Evolutionary conservation across 1,284 basidiomycete species (phyloP).

Genomic region (Papiliotrema fonsecae): DNA sequence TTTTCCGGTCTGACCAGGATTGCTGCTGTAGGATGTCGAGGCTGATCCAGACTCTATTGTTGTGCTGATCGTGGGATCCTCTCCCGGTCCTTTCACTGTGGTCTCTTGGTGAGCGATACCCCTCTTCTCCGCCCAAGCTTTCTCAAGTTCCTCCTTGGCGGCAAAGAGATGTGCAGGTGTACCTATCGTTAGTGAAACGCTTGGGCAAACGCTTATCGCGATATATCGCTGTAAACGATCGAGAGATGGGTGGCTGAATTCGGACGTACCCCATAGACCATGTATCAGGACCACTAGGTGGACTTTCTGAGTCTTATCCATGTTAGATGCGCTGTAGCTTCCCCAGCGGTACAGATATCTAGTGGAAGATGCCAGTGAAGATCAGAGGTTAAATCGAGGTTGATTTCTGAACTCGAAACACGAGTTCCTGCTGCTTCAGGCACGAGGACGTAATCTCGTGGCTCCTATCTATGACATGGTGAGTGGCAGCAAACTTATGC

Average conservation of each 20-base stretch:
- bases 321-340: not conserved
- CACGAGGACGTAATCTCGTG: no score
- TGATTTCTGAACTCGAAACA: no score
- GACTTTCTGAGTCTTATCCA: conserved; percentile 13
- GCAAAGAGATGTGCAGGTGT: conserved; percentile 34
- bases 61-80: conserved; percentile 18
- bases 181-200: conserved; percentile 16
- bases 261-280: conserved; percentile 42
- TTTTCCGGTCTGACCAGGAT: not conserved
- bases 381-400: no score
- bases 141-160: conserved; percentile 33
- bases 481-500: not conserved
- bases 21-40: not conserved
- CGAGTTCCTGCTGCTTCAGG: no score
- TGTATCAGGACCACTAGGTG: conserved; percentile 46
- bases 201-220: not conserved
- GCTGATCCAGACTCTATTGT: not conserved
- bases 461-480: no score
- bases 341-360: no score
- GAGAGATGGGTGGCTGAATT: not conserved
- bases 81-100: conserved; percentile 8
- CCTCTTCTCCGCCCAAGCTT: conserved; percentile 13
- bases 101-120: not conserved
- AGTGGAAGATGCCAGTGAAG: no score
- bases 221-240: no score